Conservation (phyloP, 2,329 filamentous ascomycete species). For the Beauveria scarabaeidicola region DNA sequence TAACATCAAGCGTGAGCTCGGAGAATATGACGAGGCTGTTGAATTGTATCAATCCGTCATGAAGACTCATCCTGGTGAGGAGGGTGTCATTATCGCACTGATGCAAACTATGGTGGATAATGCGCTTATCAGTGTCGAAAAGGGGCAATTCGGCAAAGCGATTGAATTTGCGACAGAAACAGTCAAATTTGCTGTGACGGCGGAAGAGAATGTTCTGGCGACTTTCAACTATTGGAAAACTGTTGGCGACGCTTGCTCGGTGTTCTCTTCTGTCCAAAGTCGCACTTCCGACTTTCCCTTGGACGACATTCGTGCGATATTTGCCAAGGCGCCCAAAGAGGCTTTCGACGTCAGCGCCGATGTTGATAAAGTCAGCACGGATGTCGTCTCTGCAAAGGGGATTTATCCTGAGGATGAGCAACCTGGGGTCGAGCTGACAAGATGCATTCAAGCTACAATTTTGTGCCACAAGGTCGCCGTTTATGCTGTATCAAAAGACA, state of each 20-base stretch:
- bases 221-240: slow-evolving; percentile 96
- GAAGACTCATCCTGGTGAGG: slow-evolving; percentile 58
- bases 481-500: slow-evolving; percentile 60
- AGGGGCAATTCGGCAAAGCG: slow-evolving; percentile 79
- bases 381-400: slow-evolving; percentile 36
- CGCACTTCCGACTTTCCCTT: slow-evolving; percentile 55
- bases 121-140: slow-evolving; percentile 67
- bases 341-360: slow-evolving; percentile 57
- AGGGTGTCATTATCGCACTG: slow-evolving; percentile 79
- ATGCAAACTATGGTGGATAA: slow-evolving; percentile 83
- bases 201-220: slow-evolving; percentile 52
- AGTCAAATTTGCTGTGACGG: slow-evolving; percentile 56
- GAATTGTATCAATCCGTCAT: slow-evolving; percentile 68
- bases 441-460: slow-evolving; percentile 63
- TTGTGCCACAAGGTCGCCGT: slow-evolving; percentile 84
- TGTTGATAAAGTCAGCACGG: slow-evolving; percentile 53
- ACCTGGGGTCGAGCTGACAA: slow-evolving; percentile 42
- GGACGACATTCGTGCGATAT: slow-evolving; percentile 46
- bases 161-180: slow-evolving; percentile 60
- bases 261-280: slow-evolving; percentile 73
- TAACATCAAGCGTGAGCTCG: slow-evolving; percentile 86
- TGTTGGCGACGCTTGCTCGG: slow-evolving; percentile 75
- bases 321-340: slow-evolving; percentile 44
- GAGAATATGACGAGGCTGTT: slow-evolving; percentile 81
- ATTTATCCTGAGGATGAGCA: slow-evolving; percentile 39